Evolutionary conservation across 2,329 filamentous ascomycete genomes (phyloP), one percentile per base, ranked within the genome.

Genomic region (Ustilaginoidea virens): DNA sequence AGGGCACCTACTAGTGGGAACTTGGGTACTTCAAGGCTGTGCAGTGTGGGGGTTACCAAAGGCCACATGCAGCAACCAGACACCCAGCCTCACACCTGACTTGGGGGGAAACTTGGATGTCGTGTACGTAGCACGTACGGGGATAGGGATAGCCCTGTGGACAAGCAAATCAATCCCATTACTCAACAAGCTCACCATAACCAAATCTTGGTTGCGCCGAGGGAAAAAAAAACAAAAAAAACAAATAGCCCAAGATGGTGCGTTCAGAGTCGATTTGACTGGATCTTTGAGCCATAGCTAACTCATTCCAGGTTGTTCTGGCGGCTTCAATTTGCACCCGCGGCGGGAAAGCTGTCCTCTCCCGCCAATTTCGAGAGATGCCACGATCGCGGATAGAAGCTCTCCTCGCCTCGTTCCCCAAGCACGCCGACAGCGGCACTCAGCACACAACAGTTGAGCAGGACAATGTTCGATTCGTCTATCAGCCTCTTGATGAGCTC

Each of bases 381-480:
- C 81, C 87, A 55, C 74, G 90, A 53, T 94, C 92, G 28, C 75
- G 92, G 51, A 86, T 98, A 50, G 92, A 98, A 66, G 90, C 81
- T 32, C 74, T 98, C 33, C 78, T 98, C 33, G 90, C 92, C 39
- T 92, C 87, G 7, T 94, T 98, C 52, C 92, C 90, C 32, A 98
- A 98, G 62, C 80, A 96, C 33, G 86, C 90, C 47, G 86, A 94
- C 56, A 85, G 81, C 37, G 81, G 86, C 36, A 94, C 85, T 29
- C 90, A 98, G 58, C 90, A 98, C 58, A 98, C 90, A 17, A 98
- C 82, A 5, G 86, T 96, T 46, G 90, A 98, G 60, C 86, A 96
- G 60, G 92, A 98, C 63, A 96, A 93, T 63, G 90, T 98, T 49
- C 87, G 90, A 61, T 98, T 94, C 52, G 90, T 98, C 34, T 98